Evolutionary conservation across 345 rosid genomes (phyloP).

Genomic region (Geranium brycei): DNA sequence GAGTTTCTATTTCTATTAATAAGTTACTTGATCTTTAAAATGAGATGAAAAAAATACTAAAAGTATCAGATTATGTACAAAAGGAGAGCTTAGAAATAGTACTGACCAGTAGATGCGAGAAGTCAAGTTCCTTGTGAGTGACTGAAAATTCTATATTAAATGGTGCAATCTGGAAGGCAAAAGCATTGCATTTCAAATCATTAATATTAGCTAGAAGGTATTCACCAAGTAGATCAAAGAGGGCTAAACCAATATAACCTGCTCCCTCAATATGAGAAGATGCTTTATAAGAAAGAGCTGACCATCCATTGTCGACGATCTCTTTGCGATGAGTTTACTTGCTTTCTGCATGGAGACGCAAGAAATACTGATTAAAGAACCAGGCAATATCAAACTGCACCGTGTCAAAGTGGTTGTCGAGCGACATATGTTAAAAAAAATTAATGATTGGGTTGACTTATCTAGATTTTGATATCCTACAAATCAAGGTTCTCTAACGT

Average conservation of each 20-base stretch:
- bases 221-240: slow-evolving; percentile 7
- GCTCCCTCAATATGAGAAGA: slow-evolving; percentile 86
- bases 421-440: background rate
- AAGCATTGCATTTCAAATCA: slow-evolving; percentile 8
- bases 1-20: background rate
- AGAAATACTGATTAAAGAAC: background rate
- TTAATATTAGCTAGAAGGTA: slow-evolving; percentile 1
- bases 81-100: slow-evolving; percentile 5
- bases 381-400: background rate
- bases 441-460: background rate
- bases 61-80: background rate
- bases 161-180: slow-evolving; percentile 63
- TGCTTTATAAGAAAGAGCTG: slow-evolving; percentile 93
- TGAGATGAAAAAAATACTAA: background rate
- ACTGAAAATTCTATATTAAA: slow-evolving; percentile 93
- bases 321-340: slow-evolving; percentile 69
- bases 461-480: background rate
- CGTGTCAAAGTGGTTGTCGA: background rate
- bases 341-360: slow-evolving; percentile 52
- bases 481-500: background rate
- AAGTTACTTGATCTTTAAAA: background rate
- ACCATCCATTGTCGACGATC: slow-evolving; percentile 76
- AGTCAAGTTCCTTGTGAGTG: slow-evolving; percentile 95
- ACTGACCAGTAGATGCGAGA: slow-evolving; percentile 95
- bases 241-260: slow-evolving; percentile 31